A percentile compares a stretch with the other conserved stretches of the same genome.
phyloP scores from a whole-genome alignment of 441 rosid species.

The Populus tomentosa region DNA sequence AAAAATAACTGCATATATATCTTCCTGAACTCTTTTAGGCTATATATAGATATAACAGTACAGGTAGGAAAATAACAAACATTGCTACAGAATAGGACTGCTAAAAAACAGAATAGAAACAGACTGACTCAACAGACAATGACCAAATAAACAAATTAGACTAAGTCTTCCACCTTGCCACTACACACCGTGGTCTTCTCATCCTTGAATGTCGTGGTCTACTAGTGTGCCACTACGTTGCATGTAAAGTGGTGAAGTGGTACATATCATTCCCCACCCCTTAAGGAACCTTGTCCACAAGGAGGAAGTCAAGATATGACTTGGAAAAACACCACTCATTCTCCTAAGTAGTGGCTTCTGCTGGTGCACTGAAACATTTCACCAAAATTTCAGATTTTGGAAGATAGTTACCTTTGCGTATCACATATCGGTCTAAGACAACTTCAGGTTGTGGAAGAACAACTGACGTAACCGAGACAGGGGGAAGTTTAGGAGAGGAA shows the following conservation, averaged over 20 bases:
- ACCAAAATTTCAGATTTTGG: not conserved
- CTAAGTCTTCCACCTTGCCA: too few species aligned
- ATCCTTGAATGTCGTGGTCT: not conserved
- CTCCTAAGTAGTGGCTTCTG: not conserved
- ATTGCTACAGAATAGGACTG: too few species aligned
- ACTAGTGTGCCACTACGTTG: too few species aligned
- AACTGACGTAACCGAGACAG: not conserved
- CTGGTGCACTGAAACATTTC: not conserved
- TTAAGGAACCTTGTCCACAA: slow-evolving; percentile 4
- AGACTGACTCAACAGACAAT: too few species aligned
- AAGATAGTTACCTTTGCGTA: not conserved
- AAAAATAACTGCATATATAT: too few species aligned
- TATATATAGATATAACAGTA: too few species aligned
- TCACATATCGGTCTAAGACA: not conserved
- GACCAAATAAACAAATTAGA: too few species aligned
- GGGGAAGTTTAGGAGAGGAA: not conserved
- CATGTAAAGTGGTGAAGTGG: too few species aligned
- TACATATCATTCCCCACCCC: not conserved
- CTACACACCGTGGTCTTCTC: too few species aligned
- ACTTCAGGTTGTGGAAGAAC: not conserved
- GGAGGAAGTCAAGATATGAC: not conserved
- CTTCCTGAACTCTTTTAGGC: too few species aligned
- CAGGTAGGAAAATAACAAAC: too few species aligned
- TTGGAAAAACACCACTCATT: not conserved
- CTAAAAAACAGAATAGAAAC: too few species aligned